These are phyloP conservation scores for Micromonas pusilla DNA, from an alignment of 139 green algal genomes.

Conservation along the genomic window DNA sequence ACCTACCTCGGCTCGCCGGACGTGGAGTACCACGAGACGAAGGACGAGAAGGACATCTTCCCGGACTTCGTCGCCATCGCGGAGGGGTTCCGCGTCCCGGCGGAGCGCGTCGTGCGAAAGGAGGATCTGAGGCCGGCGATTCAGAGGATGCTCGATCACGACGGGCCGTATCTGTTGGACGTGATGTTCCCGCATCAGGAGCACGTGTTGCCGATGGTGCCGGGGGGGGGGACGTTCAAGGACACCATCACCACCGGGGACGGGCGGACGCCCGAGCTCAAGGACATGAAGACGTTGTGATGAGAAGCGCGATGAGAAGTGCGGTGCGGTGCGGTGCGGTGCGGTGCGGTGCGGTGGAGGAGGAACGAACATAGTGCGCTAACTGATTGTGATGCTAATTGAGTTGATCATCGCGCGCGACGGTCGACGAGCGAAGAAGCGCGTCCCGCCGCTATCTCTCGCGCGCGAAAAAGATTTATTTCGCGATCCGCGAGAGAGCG, in stretches of 20 bases:
- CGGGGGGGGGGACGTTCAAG: constrained; percentile 85
- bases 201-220: constrained; percentile 99
- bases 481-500: too few relatives aligned
- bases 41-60: constrained; percentile 87
- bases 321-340: too few relatives aligned
- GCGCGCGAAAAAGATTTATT: too few relatives aligned
- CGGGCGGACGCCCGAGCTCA: neutral
- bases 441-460: too few relatives aligned
- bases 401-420: too few relatives aligned
- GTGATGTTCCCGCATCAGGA: constrained; percentile 98
- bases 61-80: constrained; percentile 93
- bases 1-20: constrained; percentile 89
- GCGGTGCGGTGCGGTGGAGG: too few relatives aligned
- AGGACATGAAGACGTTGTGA: constrained; percentile 16
- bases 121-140: constrained; percentile 41
- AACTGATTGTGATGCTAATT: too few relatives aligned
- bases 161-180: constrained; percentile 94
- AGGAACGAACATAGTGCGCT: too few relatives aligned
- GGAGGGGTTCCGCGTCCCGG: constrained; percentile 55
- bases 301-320: neutral
- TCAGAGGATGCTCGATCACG: constrained; percentile 82
- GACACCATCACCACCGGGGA: constrained; percentile 82
- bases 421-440: too few relatives aligned
- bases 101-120: constrained; percentile 54
- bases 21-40: constrained; percentile 52